Base-by-base conservation (phyloP, 2,329 filamentous ascomycete genomes). In the Hysterium pulicare region DNA sequence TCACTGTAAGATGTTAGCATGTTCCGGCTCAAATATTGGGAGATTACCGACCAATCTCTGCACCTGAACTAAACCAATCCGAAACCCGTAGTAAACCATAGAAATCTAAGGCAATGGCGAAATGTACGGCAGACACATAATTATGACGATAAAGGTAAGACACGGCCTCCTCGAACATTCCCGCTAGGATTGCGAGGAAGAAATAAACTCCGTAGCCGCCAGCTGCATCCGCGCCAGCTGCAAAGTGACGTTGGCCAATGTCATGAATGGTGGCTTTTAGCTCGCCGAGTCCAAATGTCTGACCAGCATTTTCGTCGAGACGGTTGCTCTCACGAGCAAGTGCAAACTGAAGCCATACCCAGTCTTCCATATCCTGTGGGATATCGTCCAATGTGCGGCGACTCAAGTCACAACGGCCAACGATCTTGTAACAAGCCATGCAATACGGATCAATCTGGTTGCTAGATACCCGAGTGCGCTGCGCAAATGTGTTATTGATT, bases 381-480 rank as follows among this genome's bases (percentile, higher is more conserved):
- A 84, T 73, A 4, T 71, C 69, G 33, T 82, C 79, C 26, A 84
- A 66, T 45, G 71, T 79, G 41, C 79, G 72, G 33, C 74, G 72
- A 36, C 67, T 71, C 45, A 84, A 69, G 49, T 84, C 81, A 58
- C 81, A 84, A 38, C 81, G 89, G 34, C 94, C 93, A 55, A 98
- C 86, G 48, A 98, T 84, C 75, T 98, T 97, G 77, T 97, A 97
- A 66, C 93, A 96, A 36, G 91, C 90, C 82, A 95, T 90, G 41
- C 90, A 84, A 72, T 94, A 98, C 20, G 93, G 93, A 64, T 98
- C 93, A 1, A 87, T 87, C 61, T 90, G 85, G 45, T 93, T 87
- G 1, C 88, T 87, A 1, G 87, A 87, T 57, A 94, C 88, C 50
- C 88, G 84, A 20, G 84, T 79, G 34, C 90, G 84, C 63, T 94